phyloP scores from a whole-genome alignment of 208 protist genomes.

The Ichthyophonus hoferi region DNA sequence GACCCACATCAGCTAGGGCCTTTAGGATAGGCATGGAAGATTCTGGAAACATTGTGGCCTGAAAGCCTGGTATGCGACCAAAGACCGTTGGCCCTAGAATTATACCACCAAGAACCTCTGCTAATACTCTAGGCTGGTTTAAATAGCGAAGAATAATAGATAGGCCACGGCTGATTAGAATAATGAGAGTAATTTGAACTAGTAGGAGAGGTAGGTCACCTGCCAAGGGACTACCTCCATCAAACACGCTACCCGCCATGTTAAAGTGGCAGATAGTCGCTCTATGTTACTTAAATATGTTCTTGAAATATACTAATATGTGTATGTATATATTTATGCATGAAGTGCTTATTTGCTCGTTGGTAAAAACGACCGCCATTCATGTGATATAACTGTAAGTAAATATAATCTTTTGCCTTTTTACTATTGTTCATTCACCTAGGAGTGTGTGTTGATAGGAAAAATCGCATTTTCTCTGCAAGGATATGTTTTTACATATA shows the following conservation, averaged over 20 bases:
- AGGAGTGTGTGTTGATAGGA: too few relatives aligned
- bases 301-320: too few relatives aligned
- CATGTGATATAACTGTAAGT: too few relatives aligned
- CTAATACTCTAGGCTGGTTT: neutral
- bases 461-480: too few relatives aligned
- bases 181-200: constrained; percentile 19
- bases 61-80: neutral
- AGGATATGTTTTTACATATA: too few relatives aligned
- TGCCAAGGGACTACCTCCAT: neutral
- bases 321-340: too few relatives aligned
- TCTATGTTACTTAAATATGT: too few relatives aligned
- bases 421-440: too few relatives aligned
- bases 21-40: neutral
- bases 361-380: too few relatives aligned
- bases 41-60: constrained; percentile 27
- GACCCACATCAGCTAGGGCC: constrained; percentile 32
- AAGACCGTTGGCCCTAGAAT: constrained; percentile 29
- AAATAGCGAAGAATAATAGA: neutral
- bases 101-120: constrained; percentile 30
- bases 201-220: neutral
- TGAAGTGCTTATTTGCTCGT: too few relatives aligned
- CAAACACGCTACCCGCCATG: constrained; percentile 2
- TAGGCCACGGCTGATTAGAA: neutral
- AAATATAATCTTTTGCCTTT: too few relatives aligned
- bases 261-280: too few relatives aligned